These are phyloP conservation scores for Russula emetica DNA, from an alignment of 768 basidiomycete genomes.

Conservation along the genomic window DNA sequence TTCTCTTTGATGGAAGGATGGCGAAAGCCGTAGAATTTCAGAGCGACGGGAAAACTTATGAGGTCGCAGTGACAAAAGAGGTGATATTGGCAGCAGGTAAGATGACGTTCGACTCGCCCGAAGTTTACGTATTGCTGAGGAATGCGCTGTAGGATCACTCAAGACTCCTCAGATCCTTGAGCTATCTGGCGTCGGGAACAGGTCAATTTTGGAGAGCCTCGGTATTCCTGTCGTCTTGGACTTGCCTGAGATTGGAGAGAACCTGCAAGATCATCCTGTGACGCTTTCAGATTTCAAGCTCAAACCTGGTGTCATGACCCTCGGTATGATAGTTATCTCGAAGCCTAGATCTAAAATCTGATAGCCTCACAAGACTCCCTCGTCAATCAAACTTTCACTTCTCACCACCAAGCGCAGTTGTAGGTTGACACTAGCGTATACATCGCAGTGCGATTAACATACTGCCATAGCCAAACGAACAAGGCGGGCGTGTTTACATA, in stretches of 20 bases:
- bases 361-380: conserved; percentile 15
- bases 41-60: conserved; percentile 18
- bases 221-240: conserved; percentile 25
- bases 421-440: background rate
- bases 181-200: conserved; percentile 24
- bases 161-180: conserved; percentile 28
- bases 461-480: conserved; percentile 10
- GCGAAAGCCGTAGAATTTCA: conserved; percentile 23
- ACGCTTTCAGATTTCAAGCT: conserved; percentile 25
- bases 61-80: conserved; percentile 19
- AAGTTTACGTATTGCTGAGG: background rate
- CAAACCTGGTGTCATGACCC: conserved; percentile 18
- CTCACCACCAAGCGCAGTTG: conserved; percentile 20
- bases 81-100: conserved; percentile 23
- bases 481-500: conserved; percentile 20
- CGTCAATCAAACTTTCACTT: conserved; percentile 19
- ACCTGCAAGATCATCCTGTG: conserved; percentile 27
- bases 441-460: background rate
- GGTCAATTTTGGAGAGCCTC: conserved; percentile 20
- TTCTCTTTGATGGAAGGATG: conserved; percentile 16
- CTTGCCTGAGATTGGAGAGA: conserved; percentile 27
- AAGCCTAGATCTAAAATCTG: background rate
- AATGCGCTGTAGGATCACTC: conserved; percentile 17
- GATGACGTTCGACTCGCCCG: background rate
- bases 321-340: conserved; percentile 13